phyloP scores from a whole-genome alignment of 2,329 filamentous ascomycete genomes.

The Diaporthe sp. region DNA sequence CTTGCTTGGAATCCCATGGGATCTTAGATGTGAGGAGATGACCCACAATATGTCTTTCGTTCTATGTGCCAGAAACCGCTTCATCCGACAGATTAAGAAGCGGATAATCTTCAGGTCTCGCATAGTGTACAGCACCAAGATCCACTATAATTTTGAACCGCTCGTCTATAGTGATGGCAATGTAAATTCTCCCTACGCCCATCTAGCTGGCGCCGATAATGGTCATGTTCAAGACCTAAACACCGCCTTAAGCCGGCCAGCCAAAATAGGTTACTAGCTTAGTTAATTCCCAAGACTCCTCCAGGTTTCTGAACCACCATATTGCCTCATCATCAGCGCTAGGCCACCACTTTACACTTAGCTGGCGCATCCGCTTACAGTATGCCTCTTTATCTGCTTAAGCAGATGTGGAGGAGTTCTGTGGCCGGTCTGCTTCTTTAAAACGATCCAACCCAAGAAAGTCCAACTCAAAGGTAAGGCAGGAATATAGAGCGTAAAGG shows the following conservation, averaged over 20 bases:
- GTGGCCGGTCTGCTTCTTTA: not conserved
- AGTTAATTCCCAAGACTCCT: not conserved
- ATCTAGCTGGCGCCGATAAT: not conserved
- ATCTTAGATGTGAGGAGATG: too few relatives aligned
- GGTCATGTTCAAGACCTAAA: conserved; percentile 1
- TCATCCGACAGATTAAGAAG: not conserved
- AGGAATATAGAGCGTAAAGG: not conserved
- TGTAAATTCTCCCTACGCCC: not conserved
- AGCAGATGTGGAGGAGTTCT: not conserved
- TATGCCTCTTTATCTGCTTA: not conserved
- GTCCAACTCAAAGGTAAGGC: not conserved
- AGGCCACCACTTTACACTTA: not conserved
- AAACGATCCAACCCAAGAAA: not conserved
- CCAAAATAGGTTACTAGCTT: not conserved
- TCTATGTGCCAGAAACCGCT: too few relatives aligned
- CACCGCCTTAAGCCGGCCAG: not conserved
- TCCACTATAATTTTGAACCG: not conserved
- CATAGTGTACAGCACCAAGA: not conserved
- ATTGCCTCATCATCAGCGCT: not conserved
- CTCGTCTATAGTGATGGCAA: not conserved
- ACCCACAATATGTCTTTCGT: too few relatives aligned
- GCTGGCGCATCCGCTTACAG: not conserved
- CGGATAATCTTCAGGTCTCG: not conserved
- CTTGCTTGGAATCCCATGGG: too few relatives aligned
- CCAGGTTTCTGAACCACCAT: not conserved